Base-by-base conservation (phyloP, 2,329 filamentous ascomycete species). In the Rhytidhysteron rufulum region DNA sequence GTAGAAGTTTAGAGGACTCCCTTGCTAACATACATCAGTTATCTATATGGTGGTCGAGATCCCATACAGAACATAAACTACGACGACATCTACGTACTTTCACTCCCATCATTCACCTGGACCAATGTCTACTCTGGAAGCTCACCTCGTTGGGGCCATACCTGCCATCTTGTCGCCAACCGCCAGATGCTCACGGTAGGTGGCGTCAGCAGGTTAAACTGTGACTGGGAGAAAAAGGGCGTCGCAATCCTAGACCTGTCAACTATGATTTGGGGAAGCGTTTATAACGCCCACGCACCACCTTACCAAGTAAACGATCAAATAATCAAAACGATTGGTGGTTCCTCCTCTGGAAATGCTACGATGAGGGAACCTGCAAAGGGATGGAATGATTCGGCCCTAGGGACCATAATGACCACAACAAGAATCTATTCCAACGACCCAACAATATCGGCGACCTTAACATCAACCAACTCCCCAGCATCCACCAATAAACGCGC, bases 1-100 rank as follows among this genome's bases (percentile, higher is more conserved):
- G 25, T 29, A 60, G 3, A 19, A 11, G 16, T n/a, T n/a, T n/a
- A n/a, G n/a, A n/a, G n/a, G n/a, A n/a, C n/a, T n/a, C 10, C 30
- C 15, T 8, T 31, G 16, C 16, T 17, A 60, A 2, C 20, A 29
- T 30, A 5, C 10, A 5, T 15, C n/a, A 36, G 35, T 15, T 49
- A 49, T 27, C 22, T 74, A 40, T 74, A 73, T 40, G 71, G 71
- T n/a, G 72, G 72, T 9, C 62, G 59, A 18, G 54, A 66, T 33
- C 43, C 41, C 8, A 60, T 55, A 7, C 11, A 11, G 11, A 47
- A 55, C 8, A 44, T 42, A 20, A 47, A 45, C 18, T 57, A 51
- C 10, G 70, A 73, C 38, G 69, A 72, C 24, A 50, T 70, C 5
- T 71, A 65, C 39, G 57, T 69, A 7, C 55, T 72, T 2, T 69